Conservation (phyloP, 78 protist species). For the Protostelium mycophagum region DNA sequence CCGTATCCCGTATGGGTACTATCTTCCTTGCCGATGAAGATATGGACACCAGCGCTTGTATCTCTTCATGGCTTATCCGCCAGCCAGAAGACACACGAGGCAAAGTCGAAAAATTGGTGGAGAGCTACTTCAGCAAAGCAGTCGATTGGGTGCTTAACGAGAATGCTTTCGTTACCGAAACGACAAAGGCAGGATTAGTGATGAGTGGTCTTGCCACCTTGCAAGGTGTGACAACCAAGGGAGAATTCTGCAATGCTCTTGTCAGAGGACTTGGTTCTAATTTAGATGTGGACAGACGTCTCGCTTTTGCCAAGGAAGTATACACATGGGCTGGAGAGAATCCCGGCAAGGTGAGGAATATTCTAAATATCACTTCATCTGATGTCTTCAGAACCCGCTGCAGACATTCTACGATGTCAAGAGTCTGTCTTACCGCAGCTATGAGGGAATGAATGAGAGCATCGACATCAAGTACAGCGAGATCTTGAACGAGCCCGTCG, state of each 20-base stretch:
- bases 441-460: conserved; percentile 75
- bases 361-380: too few relatives aligned
- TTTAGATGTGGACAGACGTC: background rate
- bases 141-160: background rate
- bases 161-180: background rate
- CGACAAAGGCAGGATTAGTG: conserved; percentile 37
- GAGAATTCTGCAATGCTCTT: conserved; percentile 40
- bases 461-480: conserved; percentile 70
- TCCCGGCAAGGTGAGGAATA: background rate
- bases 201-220: conserved; percentile 27
- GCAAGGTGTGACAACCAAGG: conserved; percentile 1
- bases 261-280: conserved; percentile 60
- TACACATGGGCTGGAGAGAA: conserved; percentile 9
- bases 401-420: conserved; percentile 70
- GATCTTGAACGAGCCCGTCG: conserved; percentile 85
- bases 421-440: conserved; percentile 79
- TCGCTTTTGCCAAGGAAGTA: conserved; percentile 4
- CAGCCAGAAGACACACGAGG: conserved; percentile 51
- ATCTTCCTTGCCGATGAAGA: conserved; percentile 93
- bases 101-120: conserved; percentile 14
- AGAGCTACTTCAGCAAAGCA: conserved; percentile 3
- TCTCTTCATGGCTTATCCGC: conserved; percentile 38
- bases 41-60: conserved; percentile 58
- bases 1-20: conserved; percentile 99
- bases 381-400: too few relatives aligned